Evolutionary conservation across 805 yeast species (phyloP), one percentile per base, ranked within the genome.

Genomic region (Millerozyma miso): DNA sequence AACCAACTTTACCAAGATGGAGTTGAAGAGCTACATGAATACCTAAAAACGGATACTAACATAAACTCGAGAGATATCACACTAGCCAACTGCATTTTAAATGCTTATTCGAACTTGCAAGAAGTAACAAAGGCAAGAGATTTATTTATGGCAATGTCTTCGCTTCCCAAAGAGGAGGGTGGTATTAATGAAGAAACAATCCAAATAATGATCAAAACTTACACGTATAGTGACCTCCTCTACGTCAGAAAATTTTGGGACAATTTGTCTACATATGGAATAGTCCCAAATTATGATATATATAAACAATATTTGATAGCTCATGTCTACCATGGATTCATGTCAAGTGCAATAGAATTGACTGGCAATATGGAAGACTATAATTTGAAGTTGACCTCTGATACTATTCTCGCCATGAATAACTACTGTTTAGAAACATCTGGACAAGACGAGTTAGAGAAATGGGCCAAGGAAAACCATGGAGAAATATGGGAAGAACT

Each of bases 221-320:
- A 77, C 44, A 80, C 86, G 6, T 69, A 69, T 45, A 70, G 74
- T 45, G 73, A 80, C 12, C 59, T 83, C 40, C 67, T 70, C 3
- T 78, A 79, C 41, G 86, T 82, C 5, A 76, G 74, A 44, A 68
- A 74, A 35, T 76, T 83, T 35, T 86, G 88, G 84, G 69, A 74
- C 41, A 75, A 75, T 44, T 57, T 85, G 19, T 74, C 83, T 1
- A 65, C 65, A 33, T 79, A 70, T 51, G 76, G 74, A 0, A 60
- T 85, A 4, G 49, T 68, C 10, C 86, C 87, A 0, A 72, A 76
- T 45, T 61, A 72, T 31, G 69, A 69, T 7, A 71, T 81, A 29
- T 75, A 73, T 54, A 73, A 71, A 33, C 88, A 83, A 56, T 81
- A 77, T 51, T 59, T 86, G 29, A 76, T 83, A 43, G 86, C 88